Evolutionary conservation across 2,329 filamentous ascomycete species (phyloP), one percentile per base, ranked within the genome.

Genomic region (Fusarium sp.): DNA sequence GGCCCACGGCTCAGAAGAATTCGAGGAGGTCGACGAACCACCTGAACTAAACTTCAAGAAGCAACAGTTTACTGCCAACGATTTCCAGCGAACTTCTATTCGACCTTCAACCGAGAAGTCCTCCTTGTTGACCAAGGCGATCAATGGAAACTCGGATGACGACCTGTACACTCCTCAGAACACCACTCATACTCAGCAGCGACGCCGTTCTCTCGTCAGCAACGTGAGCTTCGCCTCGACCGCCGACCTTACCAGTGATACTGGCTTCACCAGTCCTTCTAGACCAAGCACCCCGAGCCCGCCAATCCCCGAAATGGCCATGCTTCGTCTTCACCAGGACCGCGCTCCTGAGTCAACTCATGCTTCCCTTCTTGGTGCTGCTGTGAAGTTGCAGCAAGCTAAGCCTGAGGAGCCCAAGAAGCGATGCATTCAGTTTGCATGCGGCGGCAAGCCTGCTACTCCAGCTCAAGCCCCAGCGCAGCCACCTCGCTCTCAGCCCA

Each of bases 211-310:
- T 64, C 90, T 91, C 74, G 91, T 90, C 78, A 97, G 93, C 83
- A 95, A 91, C 76, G 83, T 89, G 71, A 97, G 94, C 81, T 82
- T 91, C 63, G 86, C 92, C 46, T 97, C 94, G 3, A 97, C 93
- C 5, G 92, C 92, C 39, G 95, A 98, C 70, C 85, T 98, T 60
- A 98, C 94, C n/a, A 98, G 94, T 80, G 96, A 98, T 76, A 96
- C 93, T 61, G 94, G 93, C 62, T 83, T 97, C 62, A 97, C 94
- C 19, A 98, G 93, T 75, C 94, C 95, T 43, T 91, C 93, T n/a
- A 86, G 93, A 58, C 93, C 93, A 37, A 93, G 89, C 78, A 95
- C 93, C 0, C 93, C 94, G 1, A 98, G 95, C 76, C 95, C 96
- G 19, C 93, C 93, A n/a, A 84, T 91, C 4, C 89, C 89, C 7